Conservation (phyloP, 148 eudicot species). For the Arctostaphylos glauca region DNA sequence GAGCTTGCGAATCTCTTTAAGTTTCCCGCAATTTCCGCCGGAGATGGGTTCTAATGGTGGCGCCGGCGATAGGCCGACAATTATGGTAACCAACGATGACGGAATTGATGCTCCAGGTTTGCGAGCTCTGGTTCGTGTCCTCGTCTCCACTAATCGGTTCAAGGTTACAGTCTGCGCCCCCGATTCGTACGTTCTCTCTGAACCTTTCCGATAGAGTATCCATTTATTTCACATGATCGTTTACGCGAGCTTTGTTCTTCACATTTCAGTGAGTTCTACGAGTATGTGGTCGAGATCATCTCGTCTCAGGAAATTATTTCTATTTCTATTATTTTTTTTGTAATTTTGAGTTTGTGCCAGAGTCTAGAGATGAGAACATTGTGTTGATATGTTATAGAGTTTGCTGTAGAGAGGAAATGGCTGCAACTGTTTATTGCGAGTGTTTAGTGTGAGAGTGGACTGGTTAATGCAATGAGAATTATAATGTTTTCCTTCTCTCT, state of each 20-base stretch:
- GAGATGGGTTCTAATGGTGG: conserved; percentile 25
- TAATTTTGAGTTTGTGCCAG: neutral
- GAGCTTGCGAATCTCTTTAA: too few species aligned
- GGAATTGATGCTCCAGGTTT: conserved; percentile 83
- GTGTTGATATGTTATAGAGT: neutral
- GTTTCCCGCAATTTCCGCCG: neutral
- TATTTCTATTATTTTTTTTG: neutral
- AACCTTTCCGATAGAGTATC: neutral
- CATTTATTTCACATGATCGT: neutral
- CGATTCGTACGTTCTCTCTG: conserved; percentile 48
- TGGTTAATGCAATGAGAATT: neutral
- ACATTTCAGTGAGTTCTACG: neutral
- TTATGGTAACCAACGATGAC: conserved; percentile 85
- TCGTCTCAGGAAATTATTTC: neutral
- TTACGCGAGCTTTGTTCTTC: neutral
- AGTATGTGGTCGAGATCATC: neutral
- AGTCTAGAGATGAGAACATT: neutral
- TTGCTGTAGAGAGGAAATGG: neutral
- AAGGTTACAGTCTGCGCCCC: conserved; percentile 73
- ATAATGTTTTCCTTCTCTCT: neutral
- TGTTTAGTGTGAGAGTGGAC: too few species aligned
- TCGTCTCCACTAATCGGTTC: conserved; percentile 59
- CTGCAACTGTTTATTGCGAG: neutral
- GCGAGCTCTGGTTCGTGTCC: conserved; percentile 60
- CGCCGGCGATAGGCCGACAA: conserved; percentile 36